A percentile compares a stretch with the other conserved stretches of the same genome.
These are phyloP conservation scores for Xanthoceras sorbifolium DNA, from an alignment of 345 rosid genomes.

Conservation along the genomic window DNA sequence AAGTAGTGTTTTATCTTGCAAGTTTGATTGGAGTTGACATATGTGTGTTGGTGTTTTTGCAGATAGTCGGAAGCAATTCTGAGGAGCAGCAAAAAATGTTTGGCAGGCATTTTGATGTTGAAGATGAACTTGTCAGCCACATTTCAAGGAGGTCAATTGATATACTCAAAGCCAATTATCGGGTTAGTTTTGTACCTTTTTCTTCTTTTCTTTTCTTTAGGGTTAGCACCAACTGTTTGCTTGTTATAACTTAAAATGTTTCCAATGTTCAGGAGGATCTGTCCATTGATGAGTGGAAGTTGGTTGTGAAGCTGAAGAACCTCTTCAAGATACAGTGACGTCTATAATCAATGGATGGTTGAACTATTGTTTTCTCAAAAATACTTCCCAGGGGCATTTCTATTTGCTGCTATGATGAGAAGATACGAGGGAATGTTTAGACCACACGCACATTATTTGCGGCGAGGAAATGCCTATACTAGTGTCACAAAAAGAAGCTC, in stretches of 20 bases:
- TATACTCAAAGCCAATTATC: constrained; percentile 70
- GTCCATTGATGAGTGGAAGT: constrained; percentile 68
- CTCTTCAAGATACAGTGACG: constrained; percentile 68
- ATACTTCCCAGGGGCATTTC: neutral
- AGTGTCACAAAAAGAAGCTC: neutral
- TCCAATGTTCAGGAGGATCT: constrained; percentile 64
- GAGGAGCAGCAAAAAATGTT: constrained; percentile 92
- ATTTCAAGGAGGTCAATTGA: constrained; percentile 84
- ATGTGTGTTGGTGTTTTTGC: constrained; percentile 17
- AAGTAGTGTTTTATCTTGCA: neutral
- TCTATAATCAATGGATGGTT: constrained; percentile 12
- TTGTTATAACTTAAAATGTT: neutral
- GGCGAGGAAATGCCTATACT: neutral
- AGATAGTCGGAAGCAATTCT: constrained; percentile 70
- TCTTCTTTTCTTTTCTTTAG: neutral
- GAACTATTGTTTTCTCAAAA: neutral
- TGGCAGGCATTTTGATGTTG: constrained; percentile 86
- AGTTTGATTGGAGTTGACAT: neutral
- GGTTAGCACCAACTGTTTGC: neutral
- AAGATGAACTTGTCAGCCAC: constrained; percentile 89
- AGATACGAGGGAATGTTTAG: constrained; percentile 1
- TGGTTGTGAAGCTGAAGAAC: constrained; percentile 74
- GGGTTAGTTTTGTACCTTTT: constrained; percentile 47
- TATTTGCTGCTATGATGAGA: neutral
- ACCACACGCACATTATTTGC: neutral